Conservation (phyloP, 257 asterid species). For the Buddleja alternifolia region DNA sequence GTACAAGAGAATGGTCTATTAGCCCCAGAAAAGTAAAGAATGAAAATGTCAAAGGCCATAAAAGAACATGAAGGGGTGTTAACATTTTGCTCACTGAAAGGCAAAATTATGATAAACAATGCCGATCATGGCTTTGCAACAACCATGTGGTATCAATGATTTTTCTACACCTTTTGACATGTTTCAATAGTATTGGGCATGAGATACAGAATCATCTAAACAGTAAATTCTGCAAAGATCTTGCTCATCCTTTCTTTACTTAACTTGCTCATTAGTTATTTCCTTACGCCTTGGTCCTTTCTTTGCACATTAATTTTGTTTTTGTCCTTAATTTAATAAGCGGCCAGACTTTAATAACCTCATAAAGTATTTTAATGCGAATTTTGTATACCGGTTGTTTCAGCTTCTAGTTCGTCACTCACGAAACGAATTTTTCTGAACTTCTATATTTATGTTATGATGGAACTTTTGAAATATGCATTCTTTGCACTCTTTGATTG, state of each 20-base stretch:
- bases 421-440: background rate
- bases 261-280: no score
- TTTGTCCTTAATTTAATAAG: background rate
- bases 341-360: background rate
- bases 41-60: background rate
- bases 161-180: background rate
- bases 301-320: background rate
- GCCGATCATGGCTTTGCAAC: no score
- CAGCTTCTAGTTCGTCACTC: background rate
- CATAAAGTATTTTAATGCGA: background rate
- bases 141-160: background rate
- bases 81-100: no score
- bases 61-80: no score
- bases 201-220: background rate
- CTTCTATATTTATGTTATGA: background rate
- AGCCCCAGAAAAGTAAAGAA: background rate
- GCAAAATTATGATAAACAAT: no score
- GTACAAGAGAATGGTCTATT: background rate
- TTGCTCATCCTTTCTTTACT: no score
- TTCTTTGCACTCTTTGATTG: background rate
- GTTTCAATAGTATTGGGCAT: background rate
- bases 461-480: background rate
- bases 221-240: background rate
- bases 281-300: background rate
- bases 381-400: constrained; percentile 9